Base-by-base conservation (phyloP, 441 rosid genomes). In the Gossypium davidsonii region DNA sequence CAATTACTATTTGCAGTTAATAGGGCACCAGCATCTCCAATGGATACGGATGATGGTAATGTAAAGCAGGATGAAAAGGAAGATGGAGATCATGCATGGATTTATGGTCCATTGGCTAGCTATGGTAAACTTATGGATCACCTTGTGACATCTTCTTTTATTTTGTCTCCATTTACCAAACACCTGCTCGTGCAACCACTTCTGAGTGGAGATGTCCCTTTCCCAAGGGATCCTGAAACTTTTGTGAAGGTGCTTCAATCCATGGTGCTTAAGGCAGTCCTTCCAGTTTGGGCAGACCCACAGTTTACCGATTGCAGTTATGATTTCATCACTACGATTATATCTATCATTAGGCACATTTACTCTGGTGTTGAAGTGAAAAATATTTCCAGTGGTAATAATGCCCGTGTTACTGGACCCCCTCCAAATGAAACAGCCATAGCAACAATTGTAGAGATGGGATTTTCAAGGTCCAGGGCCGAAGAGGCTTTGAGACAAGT, bases 401-500 rank as follows among this genome's bases (percentile, higher is more conserved):
- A 84, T 78, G 74, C 95, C 68, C 98, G 92, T 73, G 77, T 90
- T 49, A 82, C 85, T 76, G 98, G 91, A 4, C 95, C 99, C 25
- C 99, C 98, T 74, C 99, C 91, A 25, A 93, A 83, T 84, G 99
- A 95, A 85, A 79, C 91, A 55, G 15, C 99, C 67, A 93, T 95
- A 81, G 81, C 90, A 72, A 95, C 98, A 61, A 93, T 95, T 79
- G 99, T 82, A 75, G 99, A 95, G 89, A 95, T 95, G 99, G 99
- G 99, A 34, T 95, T 95, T 81, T 76, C 99, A 69, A 90, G 98
- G 83, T 61, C 92, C 48, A 89, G 99, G 86, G 99, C 98, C 4
- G 99, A 93, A 83, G 99, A 91, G 82, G 98, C 99, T 69, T 79
- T 95, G 76, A 91, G 99, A 84, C 99, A 90, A 78, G 94, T 95